These are phyloP conservation scores for Fusarium nelsonii DNA, from an alignment of 2,329 filamentous ascomycete species.

Conservation along the genomic window DNA sequence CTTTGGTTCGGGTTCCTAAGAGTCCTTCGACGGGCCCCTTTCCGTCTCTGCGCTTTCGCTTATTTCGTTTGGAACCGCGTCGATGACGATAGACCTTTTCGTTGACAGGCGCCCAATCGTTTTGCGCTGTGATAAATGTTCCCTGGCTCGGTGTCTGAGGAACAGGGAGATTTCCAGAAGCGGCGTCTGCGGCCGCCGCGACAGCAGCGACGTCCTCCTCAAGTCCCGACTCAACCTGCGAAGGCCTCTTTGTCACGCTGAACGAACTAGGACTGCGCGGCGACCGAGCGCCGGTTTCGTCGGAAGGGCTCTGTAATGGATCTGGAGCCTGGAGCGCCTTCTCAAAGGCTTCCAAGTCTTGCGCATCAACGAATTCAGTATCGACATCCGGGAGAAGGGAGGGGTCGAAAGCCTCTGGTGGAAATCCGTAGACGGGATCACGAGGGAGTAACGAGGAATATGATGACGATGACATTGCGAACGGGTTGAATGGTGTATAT, in stretches of 20 bases:
- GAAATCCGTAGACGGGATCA: constrained; percentile 66
- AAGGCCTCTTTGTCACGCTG: constrained; percentile 59
- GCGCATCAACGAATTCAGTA: constrained; percentile 78
- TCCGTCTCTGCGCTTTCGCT: constrained; percentile 50
- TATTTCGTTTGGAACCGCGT: constrained; percentile 54
- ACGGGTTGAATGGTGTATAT: constrained; percentile 7
- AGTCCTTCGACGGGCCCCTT: constrained; percentile 56
- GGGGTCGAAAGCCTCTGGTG: constrained; percentile 74
- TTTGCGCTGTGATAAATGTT: constrained; percentile 86
- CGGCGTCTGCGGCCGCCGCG: constrained; percentile 55
- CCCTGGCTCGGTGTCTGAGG: constrained; percentile 49
- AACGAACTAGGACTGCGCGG: constrained; percentile 57
- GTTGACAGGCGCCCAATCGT: constrained; percentile 94
- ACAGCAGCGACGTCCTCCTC: constrained; percentile 54
- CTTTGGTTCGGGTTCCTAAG: constrained; percentile 73
- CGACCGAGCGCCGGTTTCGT: constrained; percentile 60
- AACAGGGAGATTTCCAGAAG: constrained; percentile 53
- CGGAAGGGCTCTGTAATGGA: constrained; percentile 72
- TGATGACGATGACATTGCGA: constrained; percentile 44
- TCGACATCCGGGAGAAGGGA: constrained; percentile 81
- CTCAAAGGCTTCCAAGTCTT: constrained; percentile 82
- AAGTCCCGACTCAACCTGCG: constrained; percentile 48
- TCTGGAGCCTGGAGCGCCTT: constrained; percentile 86
- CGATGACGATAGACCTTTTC: constrained; percentile 69
- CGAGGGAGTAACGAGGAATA: constrained; percentile 45